Percentiles rank a stretch among this genome's conserved stretches.
phyloP scores from a whole-genome alignment of 352 stramenopile species.

The Pythium phragmitis region DNA sequence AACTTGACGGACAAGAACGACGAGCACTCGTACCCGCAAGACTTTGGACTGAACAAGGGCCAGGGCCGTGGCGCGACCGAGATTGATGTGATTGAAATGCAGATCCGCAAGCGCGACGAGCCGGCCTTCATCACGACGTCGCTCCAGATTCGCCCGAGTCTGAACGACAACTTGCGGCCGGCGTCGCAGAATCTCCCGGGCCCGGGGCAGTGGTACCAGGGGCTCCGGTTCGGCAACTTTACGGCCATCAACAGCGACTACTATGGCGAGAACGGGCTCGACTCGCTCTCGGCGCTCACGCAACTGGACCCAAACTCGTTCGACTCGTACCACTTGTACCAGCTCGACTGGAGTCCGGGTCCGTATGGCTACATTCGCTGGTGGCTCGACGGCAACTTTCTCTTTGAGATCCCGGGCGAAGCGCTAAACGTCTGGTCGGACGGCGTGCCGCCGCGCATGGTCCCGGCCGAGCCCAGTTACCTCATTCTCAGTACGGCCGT shows the following conservation, averaged over 20 bases:
- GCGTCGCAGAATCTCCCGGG: conserved; percentile 46
- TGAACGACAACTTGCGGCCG: conserved; percentile 64
- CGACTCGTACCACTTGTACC: conserved; percentile 91
- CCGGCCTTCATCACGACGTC: conserved; percentile 93
- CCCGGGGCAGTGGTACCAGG: conserved; percentile 90
- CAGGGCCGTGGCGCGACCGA: conserved; percentile 94
- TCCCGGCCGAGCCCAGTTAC: conserved; percentile 96
- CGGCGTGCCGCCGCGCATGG: conserved; percentile 67
- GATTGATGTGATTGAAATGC: conserved; percentile 95
- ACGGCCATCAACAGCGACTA: conserved; percentile 94
- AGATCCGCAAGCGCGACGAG: conserved; percentile 83
- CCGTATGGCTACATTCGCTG: conserved; percentile 91
- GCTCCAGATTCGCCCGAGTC: conserved; percentile 89
- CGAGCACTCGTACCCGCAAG: conserved; percentile 72
- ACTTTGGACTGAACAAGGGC: conserved; percentile 90
- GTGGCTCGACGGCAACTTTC: conserved; percentile 92
- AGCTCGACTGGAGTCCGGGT: conserved; percentile 94
- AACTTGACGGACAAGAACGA: conserved; percentile 94
- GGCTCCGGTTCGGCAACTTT: conserved; percentile 81
- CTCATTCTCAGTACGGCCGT: conserved; percentile 98
- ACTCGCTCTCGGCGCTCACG: conserved; percentile 94
- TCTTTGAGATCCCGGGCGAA: conserved; percentile 92
- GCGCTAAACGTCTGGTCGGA: conserved; percentile 82
- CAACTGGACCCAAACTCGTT: conserved; percentile 92
- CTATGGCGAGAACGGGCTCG: conserved; percentile 92